Conservation (phyloP, 2,329 filamentous ascomycete genomes). For the Phialophora verrucosa region DNA sequence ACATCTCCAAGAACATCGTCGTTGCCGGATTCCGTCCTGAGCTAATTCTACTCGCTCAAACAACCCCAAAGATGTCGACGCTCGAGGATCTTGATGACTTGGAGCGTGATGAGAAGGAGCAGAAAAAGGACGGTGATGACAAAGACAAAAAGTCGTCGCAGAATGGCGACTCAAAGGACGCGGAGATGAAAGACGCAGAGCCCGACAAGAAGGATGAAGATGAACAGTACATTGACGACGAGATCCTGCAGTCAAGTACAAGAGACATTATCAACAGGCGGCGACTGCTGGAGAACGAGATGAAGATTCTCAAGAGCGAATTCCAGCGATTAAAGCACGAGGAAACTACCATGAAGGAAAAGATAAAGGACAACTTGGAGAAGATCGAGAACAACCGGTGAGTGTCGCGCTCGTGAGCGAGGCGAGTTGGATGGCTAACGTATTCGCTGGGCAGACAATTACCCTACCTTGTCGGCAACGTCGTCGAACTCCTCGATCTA, state of each 20-base stretch:
- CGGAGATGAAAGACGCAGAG: constrained; percentile 88
- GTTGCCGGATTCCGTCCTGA: neutral
- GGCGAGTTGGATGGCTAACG: constrained; percentile 27
- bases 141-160: constrained; percentile 60
- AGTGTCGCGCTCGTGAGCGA: constrained; percentile 38
- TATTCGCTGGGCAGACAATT: constrained; percentile 70
- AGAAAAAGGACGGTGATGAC: constrained; percentile 63
- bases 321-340: constrained; percentile 92
- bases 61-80: constrained; percentile 71
- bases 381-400: constrained; percentile 99
- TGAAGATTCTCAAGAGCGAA: constrained; percentile 98
- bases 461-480: constrained; percentile 96
- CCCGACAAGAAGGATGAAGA: constrained; percentile 67
- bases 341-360: constrained; percentile 94
- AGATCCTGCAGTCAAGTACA: constrained; percentile 91
- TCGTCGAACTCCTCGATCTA: constrained; percentile 94
- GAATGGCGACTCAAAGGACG: constrained; percentile 68
- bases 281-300: constrained; percentile 94
- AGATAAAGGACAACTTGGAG: constrained; percentile 98
- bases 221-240: constrained; percentile 85
- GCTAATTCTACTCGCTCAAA: neutral
- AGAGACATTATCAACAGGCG: constrained; percentile 91
- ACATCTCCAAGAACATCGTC: neutral
- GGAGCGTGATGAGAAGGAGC: constrained; percentile 75
- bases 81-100: constrained; percentile 91